Evolutionary conservation across 257 asterid species (phyloP), one percentile per base, ranked within the genome.

Genomic region (Solanum bulbocastanum): DNA sequence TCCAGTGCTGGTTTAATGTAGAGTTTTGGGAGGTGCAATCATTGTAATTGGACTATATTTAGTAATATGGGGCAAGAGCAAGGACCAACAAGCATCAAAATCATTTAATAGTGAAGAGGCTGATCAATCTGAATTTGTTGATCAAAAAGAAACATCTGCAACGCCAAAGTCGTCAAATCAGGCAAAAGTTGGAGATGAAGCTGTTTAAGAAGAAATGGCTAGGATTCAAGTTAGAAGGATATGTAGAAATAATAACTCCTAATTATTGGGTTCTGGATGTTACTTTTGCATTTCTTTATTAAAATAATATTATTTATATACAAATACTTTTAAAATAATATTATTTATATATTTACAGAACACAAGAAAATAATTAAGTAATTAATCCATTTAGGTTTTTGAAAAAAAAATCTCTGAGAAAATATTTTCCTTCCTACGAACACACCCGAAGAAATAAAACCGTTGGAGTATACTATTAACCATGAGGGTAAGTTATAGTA

Each of bases 1-100:
- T 46, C 18, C 1, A 8, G n/a, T 76, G 30, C 40, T 22, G 3
- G 68, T 32, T 89, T 32, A 40, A 84, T 90, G 90, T 91, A 93
- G 96, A 91, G 87, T 92, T 6, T 81, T 81, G 33, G 96, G 95
- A 89, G 94, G 92, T 15, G 35, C 85, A 15, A 89, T 92, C 62
- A 93, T 92, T 23, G 91, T 92, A 5, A 30, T 87, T 12, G 96
- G 96, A 39, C 65, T 93, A 88, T 92, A 94, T 76, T 85, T 94
- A 3, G 92, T 90, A 10, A 90, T 93, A 88, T 92, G 94, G 96
- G 94, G 94, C 3, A 92, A 89, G 90, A 90, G 87, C 44, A 90
- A 87, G 42, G 96, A 92, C 76, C 86, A 88, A 42, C 86, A 32
- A 14, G 32, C 36, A 36, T 44, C 73, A 10, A 74, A 27, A 12